Base-by-base conservation (phyloP, 139 green algal genomes). In the Astrephomene gubernaculifera region DNA sequence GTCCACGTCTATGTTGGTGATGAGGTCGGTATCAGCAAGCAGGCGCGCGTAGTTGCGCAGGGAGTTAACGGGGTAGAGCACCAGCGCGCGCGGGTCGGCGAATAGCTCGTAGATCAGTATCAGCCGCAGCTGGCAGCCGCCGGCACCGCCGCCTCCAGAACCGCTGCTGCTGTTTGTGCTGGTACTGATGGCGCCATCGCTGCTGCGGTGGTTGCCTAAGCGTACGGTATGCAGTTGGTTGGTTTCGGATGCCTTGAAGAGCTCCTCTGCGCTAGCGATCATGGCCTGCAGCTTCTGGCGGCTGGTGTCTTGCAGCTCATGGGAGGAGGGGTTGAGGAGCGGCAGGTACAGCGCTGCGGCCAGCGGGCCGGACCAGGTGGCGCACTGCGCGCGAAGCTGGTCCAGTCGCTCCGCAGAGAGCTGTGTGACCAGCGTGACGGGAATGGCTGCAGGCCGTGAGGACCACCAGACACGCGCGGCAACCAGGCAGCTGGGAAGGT, bases 1-100 rank as follows among this genome's bases (percentile, higher is more conserved):
- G 68, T 91, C 88, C 53, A 91, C 88, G 68, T 91, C 88, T 19
- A 91, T 91, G 79, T 91, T 91, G 9, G 88, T 78, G 19, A 91
- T 86, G 27, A 91, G 80, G 22, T 87, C 83, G 0, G 88, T 89
- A 53, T 91, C 88, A 0, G 88, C 88, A 45, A 91, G 64, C 1
- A 91, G 80, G 0, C 88, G 79, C 1, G 88, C 88, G 6, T 71
- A 83, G 79, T 91, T 91, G 43, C 88, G 79, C 64, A 91, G 72
- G 39, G 8, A 53, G 82, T 87, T 87, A 33, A 81, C 70, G 0
- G 82, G 82, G 71, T 87, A 81, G 2, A 87, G 71, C 39, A 67
- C 36, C 25, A 68, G 2, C 24, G 70, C 82, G 6, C 38, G 53
- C 22, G 22, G 33, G 54, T 87, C 82, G 2, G 31, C 71, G 22